phyloP scores from a whole-genome alignment of 305 asterid genomes.

The Euphrasia arctica region DNA sequence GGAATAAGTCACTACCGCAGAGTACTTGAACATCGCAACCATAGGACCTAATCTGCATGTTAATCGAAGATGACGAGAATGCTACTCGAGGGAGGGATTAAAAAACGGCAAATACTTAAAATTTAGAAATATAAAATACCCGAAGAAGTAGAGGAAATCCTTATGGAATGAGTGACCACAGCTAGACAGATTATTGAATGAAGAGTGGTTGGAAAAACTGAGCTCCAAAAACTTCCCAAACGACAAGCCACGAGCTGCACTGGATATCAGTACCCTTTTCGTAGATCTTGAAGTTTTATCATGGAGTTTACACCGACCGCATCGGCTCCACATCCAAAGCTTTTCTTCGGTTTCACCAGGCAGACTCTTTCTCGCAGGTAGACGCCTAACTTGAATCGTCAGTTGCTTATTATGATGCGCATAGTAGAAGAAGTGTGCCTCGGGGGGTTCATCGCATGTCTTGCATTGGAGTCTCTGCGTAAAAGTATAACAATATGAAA shows the following conservation, averaged over 20 bases:
- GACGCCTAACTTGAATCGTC: conserved; percentile 71
- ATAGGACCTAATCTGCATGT: conserved; percentile 76
- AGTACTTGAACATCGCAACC: conserved; percentile 89
- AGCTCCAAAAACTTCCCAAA: conserved; percentile 97
- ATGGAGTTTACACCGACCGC: conserved; percentile 67
- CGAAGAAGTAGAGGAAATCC: conserved; percentile 92
- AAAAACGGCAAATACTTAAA: neutral
- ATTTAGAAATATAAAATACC: conserved; percentile 46
- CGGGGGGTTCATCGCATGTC: conserved; percentile 67
- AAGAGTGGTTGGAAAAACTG: conserved; percentile 73
- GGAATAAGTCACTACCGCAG: conserved; percentile 67
- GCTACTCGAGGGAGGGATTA: neutral
- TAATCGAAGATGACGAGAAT: conserved; percentile 16
- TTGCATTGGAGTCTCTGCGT: conserved; percentile 78
- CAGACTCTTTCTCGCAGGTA: conserved; percentile 48
- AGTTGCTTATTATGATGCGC: conserved; percentile 93
- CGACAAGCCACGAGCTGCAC: conserved; percentile 77
- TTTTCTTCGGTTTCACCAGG: conserved; percentile 87
- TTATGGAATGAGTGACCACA: conserved; percentile 92
- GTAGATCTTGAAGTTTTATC: conserved; percentile 61
- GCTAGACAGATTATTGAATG: conserved; percentile 55
- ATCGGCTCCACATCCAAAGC: conserved; percentile 99
- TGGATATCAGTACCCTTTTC: conserved; percentile 79
- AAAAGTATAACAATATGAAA: conserved; percentile 7
- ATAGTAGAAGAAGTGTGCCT: conserved; percentile 74